These are phyloP conservation scores for Lentinula aciculospora DNA, from an alignment of 768 basidiomycete species.

Conservation along the genomic window DNA sequence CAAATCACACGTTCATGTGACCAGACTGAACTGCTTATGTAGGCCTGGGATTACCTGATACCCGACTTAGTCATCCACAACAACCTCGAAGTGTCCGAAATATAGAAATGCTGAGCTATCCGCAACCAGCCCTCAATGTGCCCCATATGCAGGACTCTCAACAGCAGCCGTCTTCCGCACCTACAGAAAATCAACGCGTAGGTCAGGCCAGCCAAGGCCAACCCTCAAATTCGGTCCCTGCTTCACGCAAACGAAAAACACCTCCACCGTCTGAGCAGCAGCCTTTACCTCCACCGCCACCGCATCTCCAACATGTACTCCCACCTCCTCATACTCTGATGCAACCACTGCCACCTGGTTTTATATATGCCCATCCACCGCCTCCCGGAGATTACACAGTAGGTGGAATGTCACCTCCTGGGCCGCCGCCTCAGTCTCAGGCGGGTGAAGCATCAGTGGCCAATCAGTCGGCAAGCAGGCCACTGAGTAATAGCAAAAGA, in stretches of 20 bases:
- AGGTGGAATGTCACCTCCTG: constrained; percentile 38
- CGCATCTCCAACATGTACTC: constrained; percentile 45
- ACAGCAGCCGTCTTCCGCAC: not conserved
- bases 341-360: constrained; percentile 43
- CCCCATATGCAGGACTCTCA: constrained; percentile 2
- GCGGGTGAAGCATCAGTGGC: constrained; percentile 11
- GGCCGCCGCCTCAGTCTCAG: constrained; percentile 19
- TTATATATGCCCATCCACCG: constrained; percentile 33
- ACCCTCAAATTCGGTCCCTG: constrained; percentile 24
- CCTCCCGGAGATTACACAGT: constrained; percentile 48
- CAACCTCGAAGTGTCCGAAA: not conserved
- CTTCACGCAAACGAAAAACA: constrained; percentile 64
- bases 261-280: constrained; percentile 38
- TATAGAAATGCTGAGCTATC: constrained; percentile 2
- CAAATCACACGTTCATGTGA: not conserved
- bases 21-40: not conserved
- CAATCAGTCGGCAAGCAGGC: constrained; percentile 32
- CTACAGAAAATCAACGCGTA: not conserved
- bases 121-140: constrained; percentile 5
- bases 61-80: not conserved
- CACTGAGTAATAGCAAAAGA: constrained; percentile 75
- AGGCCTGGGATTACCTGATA: not conserved
- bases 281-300: constrained; percentile 24
- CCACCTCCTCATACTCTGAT: constrained; percentile 52
- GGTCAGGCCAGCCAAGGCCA: constrained; percentile 5